These are phyloP conservation scores for Botrytis tulipae DNA, from an alignment of 2,329 filamentous ascomycete species.

Conservation along the genomic window DNA sequence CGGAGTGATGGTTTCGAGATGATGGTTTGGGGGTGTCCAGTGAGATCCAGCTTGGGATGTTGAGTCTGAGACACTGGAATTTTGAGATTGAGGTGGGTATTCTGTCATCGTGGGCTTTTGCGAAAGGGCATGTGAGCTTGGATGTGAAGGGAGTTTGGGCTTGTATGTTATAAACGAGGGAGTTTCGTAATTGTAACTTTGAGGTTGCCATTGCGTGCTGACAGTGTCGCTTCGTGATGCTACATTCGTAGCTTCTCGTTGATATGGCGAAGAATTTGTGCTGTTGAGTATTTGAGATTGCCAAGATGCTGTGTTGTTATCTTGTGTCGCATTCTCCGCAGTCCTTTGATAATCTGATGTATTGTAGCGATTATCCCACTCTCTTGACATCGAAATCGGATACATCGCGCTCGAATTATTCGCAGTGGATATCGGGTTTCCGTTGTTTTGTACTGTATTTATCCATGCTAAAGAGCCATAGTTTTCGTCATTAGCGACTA, in stretches of 20 bases:
- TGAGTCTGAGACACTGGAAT: not conserved
- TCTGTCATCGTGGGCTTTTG: not conserved
- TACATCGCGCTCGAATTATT: not conserved
- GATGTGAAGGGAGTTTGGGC: not conserved
- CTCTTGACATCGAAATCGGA: not conserved
- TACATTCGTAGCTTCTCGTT: not conserved
- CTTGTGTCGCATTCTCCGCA: not conserved
- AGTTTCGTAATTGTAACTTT: not conserved
- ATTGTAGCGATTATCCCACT: not conserved
- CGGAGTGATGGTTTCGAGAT: constrained; percentile 1
- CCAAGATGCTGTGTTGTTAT: not conserved
- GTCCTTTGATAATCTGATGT: not conserved
- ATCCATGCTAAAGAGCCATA: not conserved
- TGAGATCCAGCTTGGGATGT: not conserved
- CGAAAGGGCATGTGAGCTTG: no score
- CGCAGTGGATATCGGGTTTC: not conserved
- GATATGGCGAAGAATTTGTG: not conserved
- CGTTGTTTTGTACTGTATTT: not conserved
- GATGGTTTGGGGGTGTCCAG: not conserved
- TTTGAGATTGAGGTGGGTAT: not conserved
- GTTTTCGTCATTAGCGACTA: not conserved
- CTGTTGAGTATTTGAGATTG: not conserved
- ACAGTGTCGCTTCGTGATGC: not conserved
- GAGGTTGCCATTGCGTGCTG: not conserved
- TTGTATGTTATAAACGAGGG: not conserved